Percentiles rank a stretch among this genome's conserved stretches.
Conservation (phyloP, 371 early-diverging fungal genomes). For the Chytridium lagenaria region DNA sequence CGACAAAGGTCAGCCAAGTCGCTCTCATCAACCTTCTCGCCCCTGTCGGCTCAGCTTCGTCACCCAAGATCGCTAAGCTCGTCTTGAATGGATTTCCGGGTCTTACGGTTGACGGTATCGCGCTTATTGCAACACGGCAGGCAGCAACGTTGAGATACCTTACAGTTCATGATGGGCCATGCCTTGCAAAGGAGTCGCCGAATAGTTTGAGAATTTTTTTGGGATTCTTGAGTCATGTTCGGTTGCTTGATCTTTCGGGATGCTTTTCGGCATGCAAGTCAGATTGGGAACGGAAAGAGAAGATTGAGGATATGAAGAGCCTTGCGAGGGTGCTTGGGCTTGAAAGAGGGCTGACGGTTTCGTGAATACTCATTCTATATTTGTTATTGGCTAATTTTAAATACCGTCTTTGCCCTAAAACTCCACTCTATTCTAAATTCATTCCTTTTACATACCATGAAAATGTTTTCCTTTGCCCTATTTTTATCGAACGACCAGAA, state of each 20-base stretch:
- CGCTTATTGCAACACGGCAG: conserved; percentile 2
- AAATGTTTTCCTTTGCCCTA: no score
- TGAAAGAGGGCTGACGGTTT: neutral
- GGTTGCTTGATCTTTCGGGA: neutral
- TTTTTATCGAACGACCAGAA: no score
- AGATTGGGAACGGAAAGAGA: neutral
- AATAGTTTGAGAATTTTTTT: neutral
- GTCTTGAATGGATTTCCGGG: neutral
- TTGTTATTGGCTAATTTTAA: no score
- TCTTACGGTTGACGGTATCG: neutral
- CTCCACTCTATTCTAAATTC: no score
- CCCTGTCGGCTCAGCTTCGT: neutral
- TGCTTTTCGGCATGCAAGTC: neutral
- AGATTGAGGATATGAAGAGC: neutral
- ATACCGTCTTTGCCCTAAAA: no score
- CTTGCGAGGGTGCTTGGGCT: neutral
- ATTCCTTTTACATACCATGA: no score
- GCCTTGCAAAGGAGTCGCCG: neutral
- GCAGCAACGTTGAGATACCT: neutral
- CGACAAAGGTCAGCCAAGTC: neutral
- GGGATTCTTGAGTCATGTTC: conserved; percentile 4
- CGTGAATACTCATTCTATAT: no score
- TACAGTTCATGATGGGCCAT: neutral
- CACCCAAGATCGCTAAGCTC: neutral
- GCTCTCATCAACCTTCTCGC: neutral